Conservation (phyloP, 495 filamentous ascomycete genomes). For the Penicillium pulvis region DNA sequence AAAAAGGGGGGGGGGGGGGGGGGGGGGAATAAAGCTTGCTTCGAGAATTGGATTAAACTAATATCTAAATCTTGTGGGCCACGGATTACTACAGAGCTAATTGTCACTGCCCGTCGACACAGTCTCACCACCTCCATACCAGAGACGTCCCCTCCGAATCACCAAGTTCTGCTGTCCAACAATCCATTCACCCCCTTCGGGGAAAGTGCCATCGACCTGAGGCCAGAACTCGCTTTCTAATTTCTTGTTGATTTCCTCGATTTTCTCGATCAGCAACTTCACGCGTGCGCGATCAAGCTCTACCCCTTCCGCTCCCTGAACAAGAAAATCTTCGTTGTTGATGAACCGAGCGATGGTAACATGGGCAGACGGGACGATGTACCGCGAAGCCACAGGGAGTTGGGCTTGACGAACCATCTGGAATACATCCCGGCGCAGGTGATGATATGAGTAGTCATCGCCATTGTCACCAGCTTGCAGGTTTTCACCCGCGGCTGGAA, state of each 20-base stretch:
- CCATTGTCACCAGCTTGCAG: not conserved
- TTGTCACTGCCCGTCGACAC: constrained; percentile 25
- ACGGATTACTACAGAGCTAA: not conserved
- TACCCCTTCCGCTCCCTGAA: constrained; percentile 26
- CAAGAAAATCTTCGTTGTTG: constrained; percentile 49
- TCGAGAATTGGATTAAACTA: too few species aligned
- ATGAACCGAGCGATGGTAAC: constrained; percentile 81
- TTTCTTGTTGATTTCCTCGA: constrained; percentile 72
- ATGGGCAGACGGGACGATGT: constrained; percentile 80
- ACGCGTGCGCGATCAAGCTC: constrained; percentile 49
- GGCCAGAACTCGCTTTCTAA: constrained; percentile 67
- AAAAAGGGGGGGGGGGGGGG: too few species aligned
- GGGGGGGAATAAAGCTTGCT: too few species aligned
- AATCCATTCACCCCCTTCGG: constrained; percentile 61
- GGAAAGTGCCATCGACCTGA: constrained; percentile 37
- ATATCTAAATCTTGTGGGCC: too few species aligned
- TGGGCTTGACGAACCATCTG: constrained; percentile 53
- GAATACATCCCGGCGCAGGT: constrained; percentile 76
- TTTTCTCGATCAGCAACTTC: constrained; percentile 58
- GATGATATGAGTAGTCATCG: constrained; percentile 79
- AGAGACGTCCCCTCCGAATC: constrained; percentile 64
- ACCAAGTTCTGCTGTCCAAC: constrained; percentile 76
- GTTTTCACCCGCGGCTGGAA: constrained; percentile 65
- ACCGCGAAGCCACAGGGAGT: constrained; percentile 66
- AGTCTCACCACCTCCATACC: constrained; percentile 77